Evolutionary conservation across 2,329 filamentous ascomycete species (phyloP).

Genomic region (Bimuria novae-zelandiae): DNA sequence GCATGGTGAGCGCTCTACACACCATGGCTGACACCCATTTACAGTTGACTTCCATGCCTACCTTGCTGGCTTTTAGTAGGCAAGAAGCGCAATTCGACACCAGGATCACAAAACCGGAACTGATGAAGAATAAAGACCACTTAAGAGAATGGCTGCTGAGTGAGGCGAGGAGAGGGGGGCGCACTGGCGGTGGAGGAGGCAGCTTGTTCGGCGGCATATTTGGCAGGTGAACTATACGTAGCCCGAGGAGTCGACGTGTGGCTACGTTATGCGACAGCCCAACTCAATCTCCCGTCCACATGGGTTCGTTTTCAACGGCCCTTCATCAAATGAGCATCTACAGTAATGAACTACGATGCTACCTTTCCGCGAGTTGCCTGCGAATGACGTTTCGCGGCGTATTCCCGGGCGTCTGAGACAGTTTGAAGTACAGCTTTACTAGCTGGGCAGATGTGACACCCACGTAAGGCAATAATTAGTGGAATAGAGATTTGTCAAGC

Average conservation of each 20-base stretch:
- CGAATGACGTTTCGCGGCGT: no score
- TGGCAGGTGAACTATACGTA: slow-evolving; percentile 30
- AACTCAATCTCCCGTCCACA: no score
- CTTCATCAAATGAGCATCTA: no score
- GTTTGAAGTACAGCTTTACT: no score
- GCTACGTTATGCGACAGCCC: no score
- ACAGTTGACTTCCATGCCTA: slow-evolving; percentile 54
- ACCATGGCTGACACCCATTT: not conserved
- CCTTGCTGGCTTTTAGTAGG: slow-evolving; percentile 55
- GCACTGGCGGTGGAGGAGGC: slow-evolving; percentile 50
- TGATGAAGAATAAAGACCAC: slow-evolving; percentile 52
- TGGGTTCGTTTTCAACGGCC: no score
- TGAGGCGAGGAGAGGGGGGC: slow-evolving; percentile 53
- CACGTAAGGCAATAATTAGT: not conserved
- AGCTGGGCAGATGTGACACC: not conserved
- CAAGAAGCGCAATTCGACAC: slow-evolving; percentile 56
- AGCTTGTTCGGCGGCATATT: slow-evolving; percentile 47
- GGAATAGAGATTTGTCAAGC: not conserved
- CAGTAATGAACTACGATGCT: no score
- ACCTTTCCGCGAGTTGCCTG: no score
- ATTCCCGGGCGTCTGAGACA: no score
- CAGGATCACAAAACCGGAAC: slow-evolving; percentile 48
- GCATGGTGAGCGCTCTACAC: not conserved
- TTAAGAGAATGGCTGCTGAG: slow-evolving; percentile 53
- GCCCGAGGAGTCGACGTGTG: no score